Percentiles rank a stretch among this genome's conserved stretches.
phyloP scores from a whole-genome alignment of 106 monocot genomes.

The Allium cepa region DNA sequence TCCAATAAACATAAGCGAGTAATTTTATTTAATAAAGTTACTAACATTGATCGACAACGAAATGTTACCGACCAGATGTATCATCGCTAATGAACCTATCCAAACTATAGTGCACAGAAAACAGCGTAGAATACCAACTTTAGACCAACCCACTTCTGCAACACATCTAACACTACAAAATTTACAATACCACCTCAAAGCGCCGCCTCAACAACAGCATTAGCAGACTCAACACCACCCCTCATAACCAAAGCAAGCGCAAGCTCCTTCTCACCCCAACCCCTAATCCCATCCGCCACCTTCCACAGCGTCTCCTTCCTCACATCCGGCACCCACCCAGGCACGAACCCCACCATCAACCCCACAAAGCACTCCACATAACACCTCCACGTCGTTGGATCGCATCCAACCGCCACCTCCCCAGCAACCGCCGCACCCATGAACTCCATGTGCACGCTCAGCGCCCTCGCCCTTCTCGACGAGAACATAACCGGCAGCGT shows the following conservation, averaged over 20 bases:
- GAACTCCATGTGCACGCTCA: constrained; percentile 64
- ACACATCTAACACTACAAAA: too few relatives aligned
- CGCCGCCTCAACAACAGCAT: constrained; percentile 40
- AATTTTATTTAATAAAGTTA: too few relatives aligned
- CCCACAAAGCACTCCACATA: constrained; percentile 65
- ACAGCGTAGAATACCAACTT: too few relatives aligned
- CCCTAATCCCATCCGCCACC: constrained; percentile 44
- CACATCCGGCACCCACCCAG: constrained; percentile 53
- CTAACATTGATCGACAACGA: too few relatives aligned
- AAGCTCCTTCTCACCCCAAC: constrained; percentile 71
- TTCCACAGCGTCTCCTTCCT: constrained; percentile 51
- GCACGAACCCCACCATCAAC: constrained; percentile 54
- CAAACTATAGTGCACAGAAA: too few relatives aligned
- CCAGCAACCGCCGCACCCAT: constrained; percentile 51
- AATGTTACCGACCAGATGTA: too few relatives aligned
- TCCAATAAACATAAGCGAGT: too few relatives aligned
- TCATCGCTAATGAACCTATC: too few relatives aligned
- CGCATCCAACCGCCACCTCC: constrained; percentile 53
- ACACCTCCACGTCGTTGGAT: constrained; percentile 56
- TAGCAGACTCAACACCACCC: constrained; percentile 44
- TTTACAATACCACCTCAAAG: not conserved
- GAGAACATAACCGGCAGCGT: constrained; percentile 5
- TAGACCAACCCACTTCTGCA: too few relatives aligned
- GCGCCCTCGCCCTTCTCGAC: constrained; percentile 19
- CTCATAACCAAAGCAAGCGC: constrained; percentile 62